Conservation (phyloP, 192 early-diverging fungal species). For the Mortierella antarctica region DNA sequence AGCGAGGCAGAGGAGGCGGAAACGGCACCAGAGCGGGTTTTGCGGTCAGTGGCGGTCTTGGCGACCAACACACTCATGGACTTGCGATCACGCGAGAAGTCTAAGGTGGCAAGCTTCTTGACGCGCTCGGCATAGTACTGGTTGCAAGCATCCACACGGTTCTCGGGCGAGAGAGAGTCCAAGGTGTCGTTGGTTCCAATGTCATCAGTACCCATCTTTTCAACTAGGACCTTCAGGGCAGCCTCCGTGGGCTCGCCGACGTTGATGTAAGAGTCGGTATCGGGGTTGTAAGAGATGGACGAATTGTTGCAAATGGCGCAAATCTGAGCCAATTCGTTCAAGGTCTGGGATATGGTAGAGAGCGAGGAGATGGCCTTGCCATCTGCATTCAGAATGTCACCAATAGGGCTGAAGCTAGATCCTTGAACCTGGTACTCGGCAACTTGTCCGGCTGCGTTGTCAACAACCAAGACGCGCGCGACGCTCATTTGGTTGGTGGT, state of each 20-base stretch:
- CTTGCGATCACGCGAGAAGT: conserved; percentile 98
- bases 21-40: conserved; percentile 36
- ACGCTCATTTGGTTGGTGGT: conserved; percentile 99
- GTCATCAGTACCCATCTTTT: conserved; percentile 90
- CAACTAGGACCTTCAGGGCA: conserved; percentile 91
- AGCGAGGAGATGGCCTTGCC: conserved; percentile 61
- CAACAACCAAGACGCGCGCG: conserved; percentile 67
- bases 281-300: conserved; percentile 82
- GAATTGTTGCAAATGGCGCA: conserved; percentile 95
- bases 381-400: conserved; percentile 60
- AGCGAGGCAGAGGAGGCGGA: conserved; percentile 57
- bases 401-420: conserved; percentile 88
- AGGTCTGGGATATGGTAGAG: conserved; percentile 62
- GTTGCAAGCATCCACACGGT: conserved; percentile 77
- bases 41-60: conserved; percentile 31
- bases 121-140: conserved; percentile 76
- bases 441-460: conserved; percentile 57
- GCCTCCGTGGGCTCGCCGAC: conserved; percentile 99
- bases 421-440: conserved; percentile 86
- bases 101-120: conserved; percentile 71
- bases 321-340: conserved; percentile 84
- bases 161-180: conserved; percentile 55
- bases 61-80: conserved; percentile 94
- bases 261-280: conserved; percentile 69
- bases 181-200: conserved; percentile 71